Percentiles rank a stretch among this genome's conserved stretches.
These are phyloP conservation scores for Chrysophaeum taylorii DNA, from an alignment of 352 stramenopile species.

Conservation along the genomic window DNA sequence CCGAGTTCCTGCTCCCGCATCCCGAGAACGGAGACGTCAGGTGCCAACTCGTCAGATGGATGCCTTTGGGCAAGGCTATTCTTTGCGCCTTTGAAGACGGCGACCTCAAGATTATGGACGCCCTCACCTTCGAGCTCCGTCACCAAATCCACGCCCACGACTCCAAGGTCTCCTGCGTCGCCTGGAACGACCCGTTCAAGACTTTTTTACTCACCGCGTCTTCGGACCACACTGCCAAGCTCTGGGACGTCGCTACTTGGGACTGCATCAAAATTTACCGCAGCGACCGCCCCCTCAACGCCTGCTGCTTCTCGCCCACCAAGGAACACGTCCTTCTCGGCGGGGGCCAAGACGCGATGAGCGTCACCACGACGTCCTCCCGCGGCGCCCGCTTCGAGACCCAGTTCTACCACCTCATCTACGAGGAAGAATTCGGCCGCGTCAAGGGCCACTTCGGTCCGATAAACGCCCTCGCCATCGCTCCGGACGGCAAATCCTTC, in stretches of 20 bases:
- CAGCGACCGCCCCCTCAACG: constrained; percentile 95
- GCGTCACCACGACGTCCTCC: constrained; percentile 77
- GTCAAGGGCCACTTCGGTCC: constrained; percentile 98
- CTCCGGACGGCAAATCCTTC: constrained; percentile 94
- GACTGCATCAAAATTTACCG: constrained; percentile 95
- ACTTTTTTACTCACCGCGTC: constrained; percentile 90
- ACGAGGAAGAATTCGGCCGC: constrained; percentile 93
- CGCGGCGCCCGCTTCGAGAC: constrained; percentile 83
- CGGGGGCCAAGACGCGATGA: constrained; percentile 96
- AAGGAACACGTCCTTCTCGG: constrained; percentile 89
- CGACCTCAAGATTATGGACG: constrained; percentile 56
- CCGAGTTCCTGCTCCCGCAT: constrained; percentile 10
- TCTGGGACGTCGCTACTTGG: constrained; percentile 85
- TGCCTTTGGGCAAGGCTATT: constrained; percentile 67
- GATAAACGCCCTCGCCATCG: constrained; percentile 97
- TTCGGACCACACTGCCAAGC: constrained; percentile 91
- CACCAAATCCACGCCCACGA: constrained; percentile 57
- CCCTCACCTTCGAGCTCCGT: constrained; percentile 17
- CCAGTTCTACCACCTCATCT: constrained; percentile 96
- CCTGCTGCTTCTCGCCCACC: constrained; percentile 87
- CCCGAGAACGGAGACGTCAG: constrained; percentile 9
- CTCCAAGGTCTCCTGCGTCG: constrained; percentile 89
- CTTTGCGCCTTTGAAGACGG: constrained; percentile 68
- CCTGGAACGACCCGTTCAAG: constrained; percentile 89
- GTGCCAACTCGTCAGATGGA: constrained; percentile 43